A percentile compares a stretch with the other conserved stretches of the same genome.
phyloP scores from a whole-genome alignment of 2,329 filamentous ascomycete genomes.

The Colletotrichum musae region DNA sequence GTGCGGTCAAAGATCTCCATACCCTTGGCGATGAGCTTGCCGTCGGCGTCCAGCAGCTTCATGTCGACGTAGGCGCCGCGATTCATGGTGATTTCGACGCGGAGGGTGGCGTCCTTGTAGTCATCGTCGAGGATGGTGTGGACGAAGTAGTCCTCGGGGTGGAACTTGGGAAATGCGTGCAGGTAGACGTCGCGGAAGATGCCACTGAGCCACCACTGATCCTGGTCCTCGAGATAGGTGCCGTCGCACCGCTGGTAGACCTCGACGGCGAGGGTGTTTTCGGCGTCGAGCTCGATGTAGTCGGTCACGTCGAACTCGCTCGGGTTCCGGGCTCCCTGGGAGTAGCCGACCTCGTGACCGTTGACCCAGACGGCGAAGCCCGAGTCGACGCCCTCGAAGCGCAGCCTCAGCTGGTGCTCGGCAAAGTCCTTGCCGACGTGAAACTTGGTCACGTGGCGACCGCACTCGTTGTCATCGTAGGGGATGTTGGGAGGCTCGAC shows the following conservation, averaged over 20 bases:
- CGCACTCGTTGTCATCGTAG: conserved; percentile 75
- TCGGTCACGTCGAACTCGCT: conserved; percentile 80
- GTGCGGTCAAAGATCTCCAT: conserved; percentile 50
- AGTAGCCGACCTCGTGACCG: conserved; percentile 77
- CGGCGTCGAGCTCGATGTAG: conserved; percentile 57
- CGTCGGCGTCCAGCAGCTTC: conserved; percentile 54
- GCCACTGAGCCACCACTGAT: conserved; percentile 78
- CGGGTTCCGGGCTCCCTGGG: conserved; percentile 80
- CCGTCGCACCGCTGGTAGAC: conserved; percentile 83
- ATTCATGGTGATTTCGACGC: conserved; percentile 60
- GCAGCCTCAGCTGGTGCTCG: conserved; percentile 72
- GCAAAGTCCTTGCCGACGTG: conserved; percentile 61
- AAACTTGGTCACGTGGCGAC: conserved; percentile 74
- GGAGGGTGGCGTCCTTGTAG: conserved; percentile 67
- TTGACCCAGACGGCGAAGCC: conserved; percentile 82
- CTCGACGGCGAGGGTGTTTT: conserved; percentile 74
- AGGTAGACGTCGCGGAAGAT: conserved; percentile 81
- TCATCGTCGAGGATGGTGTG: conserved; percentile 69
- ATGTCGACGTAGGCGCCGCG: conserved; percentile 49
- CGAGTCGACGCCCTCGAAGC: conserved; percentile 83
- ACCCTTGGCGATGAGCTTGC: conserved; percentile 47
- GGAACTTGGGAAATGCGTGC: conserved; percentile 69
- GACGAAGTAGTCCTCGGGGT: conserved; percentile 70
- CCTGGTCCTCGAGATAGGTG: conserved; percentile 79
- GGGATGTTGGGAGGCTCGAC: conserved; percentile 77